Conservation (phyloP, 371 early-diverging fungal species). For the Mucor mucedo region DNA sequence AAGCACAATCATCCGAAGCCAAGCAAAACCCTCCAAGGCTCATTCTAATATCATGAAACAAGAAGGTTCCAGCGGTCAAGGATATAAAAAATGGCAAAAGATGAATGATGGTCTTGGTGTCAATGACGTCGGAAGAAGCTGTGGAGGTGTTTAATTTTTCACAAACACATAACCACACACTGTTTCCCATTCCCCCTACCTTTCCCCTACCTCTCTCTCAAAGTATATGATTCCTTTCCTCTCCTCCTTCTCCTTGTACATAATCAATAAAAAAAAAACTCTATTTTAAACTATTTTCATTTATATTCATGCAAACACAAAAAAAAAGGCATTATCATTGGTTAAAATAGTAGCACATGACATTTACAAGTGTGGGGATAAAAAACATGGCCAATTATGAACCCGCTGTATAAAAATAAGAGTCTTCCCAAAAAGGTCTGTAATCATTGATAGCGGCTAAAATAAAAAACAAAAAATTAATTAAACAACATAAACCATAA, state of each 20-base stretch:
- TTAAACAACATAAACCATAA: too few species aligned
- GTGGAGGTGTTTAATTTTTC: slow-evolving; percentile 49
- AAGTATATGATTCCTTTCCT: background rate
- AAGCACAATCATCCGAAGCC: slow-evolving; percentile 45
- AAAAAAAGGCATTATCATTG: background rate
- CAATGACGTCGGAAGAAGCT: slow-evolving; percentile 53
- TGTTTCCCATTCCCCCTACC: background rate
- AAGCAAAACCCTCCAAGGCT: slow-evolving; percentile 45
- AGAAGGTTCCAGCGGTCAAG: slow-evolving; percentile 30
- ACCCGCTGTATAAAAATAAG: slow-evolving; percentile 48
- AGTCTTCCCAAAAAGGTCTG: slow-evolving; percentile 50
- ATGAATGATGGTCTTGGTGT: slow-evolving; percentile 52
- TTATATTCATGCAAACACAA: slow-evolving; percentile 1
- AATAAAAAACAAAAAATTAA: background rate
- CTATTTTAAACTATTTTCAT: background rate
- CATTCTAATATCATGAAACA: slow-evolving; percentile 40
- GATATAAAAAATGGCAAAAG: slow-evolving; percentile 40
- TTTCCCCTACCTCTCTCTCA: background rate
- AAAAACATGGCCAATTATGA: slow-evolving; percentile 27
- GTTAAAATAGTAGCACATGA: slow-evolving; percentile 1
- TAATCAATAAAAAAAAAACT: background rate
- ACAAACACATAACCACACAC: background rate
- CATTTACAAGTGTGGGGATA: background rate
- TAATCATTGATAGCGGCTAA: slow-evolving; percentile 49
- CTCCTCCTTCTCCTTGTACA: too few species aligned